These are phyloP conservation scores for Tricholoma furcatifolium DNA, from an alignment of 768 basidiomycete species.

Conservation along the genomic window DNA sequence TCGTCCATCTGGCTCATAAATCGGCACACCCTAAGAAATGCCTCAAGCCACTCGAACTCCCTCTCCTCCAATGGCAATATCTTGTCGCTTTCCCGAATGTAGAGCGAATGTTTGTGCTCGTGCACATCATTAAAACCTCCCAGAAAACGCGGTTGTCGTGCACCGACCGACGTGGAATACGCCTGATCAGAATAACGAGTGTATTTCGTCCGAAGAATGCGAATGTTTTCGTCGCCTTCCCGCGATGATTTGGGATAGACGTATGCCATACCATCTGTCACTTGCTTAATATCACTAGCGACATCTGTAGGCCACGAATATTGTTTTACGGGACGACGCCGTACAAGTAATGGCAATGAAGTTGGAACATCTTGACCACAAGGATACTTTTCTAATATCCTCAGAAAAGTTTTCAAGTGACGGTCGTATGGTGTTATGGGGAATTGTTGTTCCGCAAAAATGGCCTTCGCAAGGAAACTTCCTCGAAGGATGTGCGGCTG, in stretches of 20 bases:
- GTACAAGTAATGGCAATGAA: not conserved
- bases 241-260: slow-evolving; percentile 1
- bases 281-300: slow-evolving; percentile 12
- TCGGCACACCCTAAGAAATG: slow-evolving; percentile 21
- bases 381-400: slow-evolving; percentile 18
- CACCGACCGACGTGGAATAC: slow-evolving; percentile 5
- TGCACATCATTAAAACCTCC: slow-evolving; percentile 1
- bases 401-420: slow-evolving; percentile 22
- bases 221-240: not conserved
- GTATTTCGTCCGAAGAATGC: slow-evolving; percentile 15
- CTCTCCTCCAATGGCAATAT: slow-evolving; percentile 11
- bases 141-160: slow-evolving; percentile 11
- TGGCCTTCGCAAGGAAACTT: slow-evolving; percentile 10
- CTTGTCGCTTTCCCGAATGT: not conserved
- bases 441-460: slow-evolving; percentile 19
- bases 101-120: not conserved
- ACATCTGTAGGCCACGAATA: slow-evolving; percentile 10
- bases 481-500: slow-evolving; percentile 16
- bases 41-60: slow-evolving; percentile 25
- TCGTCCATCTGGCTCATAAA: slow-evolving; percentile 21
- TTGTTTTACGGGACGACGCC: not conserved
- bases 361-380: not conserved
- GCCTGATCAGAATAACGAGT: slow-evolving; percentile 10
- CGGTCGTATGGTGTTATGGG: slow-evolving; percentile 26
- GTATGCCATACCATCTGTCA: slow-evolving; percentile 14